Conservation (phyloP, 306 rosid species). For the Acacia melanoxylon region DNA sequence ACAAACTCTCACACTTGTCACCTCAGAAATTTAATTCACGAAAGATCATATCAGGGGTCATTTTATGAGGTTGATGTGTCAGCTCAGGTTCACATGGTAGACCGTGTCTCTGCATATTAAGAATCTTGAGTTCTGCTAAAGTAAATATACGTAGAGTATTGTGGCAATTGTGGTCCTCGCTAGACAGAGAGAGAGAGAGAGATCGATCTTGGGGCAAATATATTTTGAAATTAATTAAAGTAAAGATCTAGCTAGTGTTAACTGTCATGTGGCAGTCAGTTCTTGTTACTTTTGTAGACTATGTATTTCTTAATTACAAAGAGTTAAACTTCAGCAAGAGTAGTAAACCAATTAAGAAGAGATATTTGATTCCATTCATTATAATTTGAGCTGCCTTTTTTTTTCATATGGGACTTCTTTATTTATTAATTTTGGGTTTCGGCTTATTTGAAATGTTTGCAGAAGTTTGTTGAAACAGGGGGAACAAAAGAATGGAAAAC, state of each 20-base stretch:
- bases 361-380: background rate
- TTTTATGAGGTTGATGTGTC: constrained; percentile 21
- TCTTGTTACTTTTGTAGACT: constrained; percentile 4
- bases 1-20: background rate
- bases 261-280: constrained; percentile 2
- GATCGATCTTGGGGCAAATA: background rate
- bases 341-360: background rate
- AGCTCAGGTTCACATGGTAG: constrained; percentile 20
- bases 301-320: background rate
- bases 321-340: background rate
- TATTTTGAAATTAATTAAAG: background rate
- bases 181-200: background rate
- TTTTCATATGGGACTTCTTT: background rate
- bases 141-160: background rate
- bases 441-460: constrained; percentile 29
- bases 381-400: background rate
- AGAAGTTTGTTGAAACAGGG: background rate
- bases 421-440: background rate
- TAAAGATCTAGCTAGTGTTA: background rate
- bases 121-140: background rate
- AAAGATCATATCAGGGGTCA: background rate
- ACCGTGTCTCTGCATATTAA: background rate
- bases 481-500: constrained; percentile 18
- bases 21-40: background rate
- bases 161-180: background rate